phyloP scores from a whole-genome alignment of 331 rosid genomes.

The Cydonia oblonga region DNA sequence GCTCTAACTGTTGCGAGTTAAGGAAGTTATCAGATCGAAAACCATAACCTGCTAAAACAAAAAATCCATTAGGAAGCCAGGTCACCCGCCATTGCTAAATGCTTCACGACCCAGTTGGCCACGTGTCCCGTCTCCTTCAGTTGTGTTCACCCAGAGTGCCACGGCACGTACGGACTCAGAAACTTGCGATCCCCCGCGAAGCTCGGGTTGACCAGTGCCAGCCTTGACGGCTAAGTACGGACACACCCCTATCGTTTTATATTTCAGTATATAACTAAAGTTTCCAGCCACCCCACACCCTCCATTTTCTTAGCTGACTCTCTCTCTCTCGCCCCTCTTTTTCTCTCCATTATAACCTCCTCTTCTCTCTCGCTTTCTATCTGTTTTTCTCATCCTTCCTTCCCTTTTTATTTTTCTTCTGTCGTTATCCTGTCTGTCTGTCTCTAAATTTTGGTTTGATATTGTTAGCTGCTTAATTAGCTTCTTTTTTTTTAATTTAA shows the following conservation, averaged over 20 bases:
- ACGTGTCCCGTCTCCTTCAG: not conserved
- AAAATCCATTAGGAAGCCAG: not conserved
- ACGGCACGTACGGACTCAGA: slow-evolving; percentile 4
- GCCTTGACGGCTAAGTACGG: slow-evolving; percentile 31
- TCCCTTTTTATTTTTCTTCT: not conserved
- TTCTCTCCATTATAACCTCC: not conserved
- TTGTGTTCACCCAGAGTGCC: not conserved
- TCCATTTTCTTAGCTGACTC: slow-evolving; percentile 47
- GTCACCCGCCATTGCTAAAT: not conserved
- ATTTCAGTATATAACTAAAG: slow-evolving; percentile 22
- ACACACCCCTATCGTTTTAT: slow-evolving; percentile 4
- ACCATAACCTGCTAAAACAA: not conserved
- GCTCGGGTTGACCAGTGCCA: slow-evolving; percentile 53
- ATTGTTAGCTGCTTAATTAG: not conserved
- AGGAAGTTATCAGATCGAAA: not conserved
- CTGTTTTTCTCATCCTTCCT: not conserved
- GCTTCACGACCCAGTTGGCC: not conserved
- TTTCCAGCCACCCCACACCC: slow-evolving; percentile 45
- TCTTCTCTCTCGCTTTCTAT: slow-evolving; percentile 11
- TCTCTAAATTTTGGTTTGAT: not conserved
- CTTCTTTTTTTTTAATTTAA: too few species aligned
- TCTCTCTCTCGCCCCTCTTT: slow-evolving; percentile 1
- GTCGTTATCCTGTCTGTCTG: not conserved
- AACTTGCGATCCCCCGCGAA: slow-evolving; percentile 24
- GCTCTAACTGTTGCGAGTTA: not conserved